Evolutionary conservation across 75 land plant genomes (phyloP), one percentile per base, ranked within the genome.

Genomic region (Sequoiadendron giganteum): DNA sequence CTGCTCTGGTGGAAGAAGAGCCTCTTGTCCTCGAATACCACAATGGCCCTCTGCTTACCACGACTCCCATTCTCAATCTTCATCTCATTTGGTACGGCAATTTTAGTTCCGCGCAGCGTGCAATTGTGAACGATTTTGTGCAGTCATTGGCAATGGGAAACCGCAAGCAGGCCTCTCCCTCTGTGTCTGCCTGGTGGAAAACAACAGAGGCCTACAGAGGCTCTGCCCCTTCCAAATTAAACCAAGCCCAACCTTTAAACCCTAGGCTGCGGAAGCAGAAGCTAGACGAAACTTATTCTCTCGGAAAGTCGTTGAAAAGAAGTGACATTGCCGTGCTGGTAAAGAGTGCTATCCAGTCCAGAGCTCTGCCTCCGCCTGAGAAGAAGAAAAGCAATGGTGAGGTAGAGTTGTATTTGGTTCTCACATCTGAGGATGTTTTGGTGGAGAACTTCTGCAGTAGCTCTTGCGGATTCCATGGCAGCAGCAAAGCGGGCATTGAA

Each of bases 371-470:
- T 18, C 21, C 61, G 52, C 52, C 52, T 10, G 9, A 9, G 10
- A 49, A 10, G 49, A 48, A 48, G 52, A 49, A 49, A 52, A 52
- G 54, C 54, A 52, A 52, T 52, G 54, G 54, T 10, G 13, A 52
- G 10, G 54, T 13, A 7, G 88, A 86, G 10, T 39, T 93, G 61
- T 90, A 88, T 52, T 54, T 93, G 28, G 91, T 93, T 4, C 85
- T 93, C 45, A 93, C 94, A 16, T 88, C 93, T 8, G 87, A 76
- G 11, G 93, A 90, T 61, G 91, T 93, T 19, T 36, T 65, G 9
- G 93, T 93, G 21, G 91, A 93, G 75, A 87, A 88, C 36, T 93
- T 93, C 92, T 93, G 94, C 90, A 90, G 49, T 87, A 89, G 87
- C 79, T 83, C 92, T 1, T 93, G 94, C 75, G 93, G 92, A 0